Evolutionary conservation across 768 basidiomycete genomes (phyloP).

Genomic region (Russula dissimulans): DNA sequence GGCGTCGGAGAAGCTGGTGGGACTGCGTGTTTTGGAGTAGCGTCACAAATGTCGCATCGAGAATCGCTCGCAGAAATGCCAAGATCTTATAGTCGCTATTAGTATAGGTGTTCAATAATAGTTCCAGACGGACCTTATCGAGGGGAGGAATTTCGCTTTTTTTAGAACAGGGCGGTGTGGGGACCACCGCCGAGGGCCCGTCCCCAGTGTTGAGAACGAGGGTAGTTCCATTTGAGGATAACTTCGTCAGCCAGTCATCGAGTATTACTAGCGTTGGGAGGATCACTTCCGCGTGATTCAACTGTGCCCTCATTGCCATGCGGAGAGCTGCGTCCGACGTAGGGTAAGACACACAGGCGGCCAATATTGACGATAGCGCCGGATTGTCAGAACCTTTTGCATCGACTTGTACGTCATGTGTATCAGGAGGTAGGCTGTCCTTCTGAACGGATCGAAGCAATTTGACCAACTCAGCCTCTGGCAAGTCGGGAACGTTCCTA

Average conservation of each 20-base stretch:
- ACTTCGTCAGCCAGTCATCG: constrained; percentile 39
- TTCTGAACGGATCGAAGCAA: constrained; percentile 37
- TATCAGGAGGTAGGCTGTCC: constrained; percentile 1
- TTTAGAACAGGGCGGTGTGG: constrained; percentile 26
- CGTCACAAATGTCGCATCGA: constrained; percentile 64
- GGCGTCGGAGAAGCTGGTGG: constrained; percentile 40
- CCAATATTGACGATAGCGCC: constrained; percentile 31
- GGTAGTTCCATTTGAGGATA: constrained; percentile 21
- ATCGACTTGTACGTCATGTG: constrained; percentile 33
- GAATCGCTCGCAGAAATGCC: constrained; percentile 50
- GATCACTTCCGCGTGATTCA: constrained; percentile 44
- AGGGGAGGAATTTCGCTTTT: constrained; percentile 24
- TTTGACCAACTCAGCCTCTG: constrained; percentile 55
- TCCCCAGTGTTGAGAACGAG: constrained; percentile 28
- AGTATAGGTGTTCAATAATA: constrained; percentile 16
- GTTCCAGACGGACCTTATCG: constrained; percentile 8
- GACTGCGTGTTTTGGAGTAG: constrained; percentile 57
- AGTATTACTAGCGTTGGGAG: constrained; percentile 38
- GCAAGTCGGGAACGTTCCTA: constrained; percentile 47
- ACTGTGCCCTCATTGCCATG: constrained; percentile 39
- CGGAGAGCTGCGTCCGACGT: constrained; percentile 36
- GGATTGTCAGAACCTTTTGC: constrained; percentile 24
- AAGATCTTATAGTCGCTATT: constrained; percentile 37
- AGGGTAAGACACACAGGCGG: constrained; percentile 33
- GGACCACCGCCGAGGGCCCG: not conserved